Base-by-base conservation (phyloP, 2,329 filamentous ascomycete genomes). In the Penicillium fuscoglaucum region DNA sequence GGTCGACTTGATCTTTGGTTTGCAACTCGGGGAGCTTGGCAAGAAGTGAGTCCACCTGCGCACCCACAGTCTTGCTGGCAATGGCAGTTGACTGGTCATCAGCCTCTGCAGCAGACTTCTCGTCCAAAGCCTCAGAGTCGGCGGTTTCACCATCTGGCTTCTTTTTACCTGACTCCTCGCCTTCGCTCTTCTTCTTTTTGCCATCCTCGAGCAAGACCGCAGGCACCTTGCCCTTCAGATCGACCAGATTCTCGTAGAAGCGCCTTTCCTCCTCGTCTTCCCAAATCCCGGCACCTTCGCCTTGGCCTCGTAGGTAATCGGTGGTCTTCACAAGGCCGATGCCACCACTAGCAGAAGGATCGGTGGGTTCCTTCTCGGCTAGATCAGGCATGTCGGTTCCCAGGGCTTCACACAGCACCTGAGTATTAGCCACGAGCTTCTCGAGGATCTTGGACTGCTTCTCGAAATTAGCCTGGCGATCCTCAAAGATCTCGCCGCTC, bases 241-340 rank as follows among this genome's bases (percentile, higher is more conserved):
- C 95, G 13, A 96, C 90, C 12, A 99, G 77, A 64, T 97, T 98
- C 79, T 99, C 95, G 77, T 99, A 99, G 74, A 99, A 99, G 60
- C 95, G 90, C 59, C 95, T 87, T 76, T 99, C 93, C 55, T 99
- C 95, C 71, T 99, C 95, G 68, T 99, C 95, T 78, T 97, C 93
- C 95, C 95, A 99, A 62, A 99, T 98, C 0, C 95, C 95, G 26
- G 93, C 85, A 21, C 92, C 93, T 59, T 98, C 93, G 24, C 88
- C 89, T 72, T 96, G 90, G 13, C 92, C 93, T 39, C 91, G 89
- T 40, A 98, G 81, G 70, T 97, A 98, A 67, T 98, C 93, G 0
- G 91, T 91, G 12, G 93, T 90, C 77, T 97, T 98, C 66, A 98
- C 90, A 40, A 98, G 84, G 35, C 95, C 95, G 67, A 99, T 97